These are phyloP conservation scores for Baudoinia panamericana DNA, from an alignment of 495 filamentous ascomycete genomes.

Conservation along the genomic window DNA sequence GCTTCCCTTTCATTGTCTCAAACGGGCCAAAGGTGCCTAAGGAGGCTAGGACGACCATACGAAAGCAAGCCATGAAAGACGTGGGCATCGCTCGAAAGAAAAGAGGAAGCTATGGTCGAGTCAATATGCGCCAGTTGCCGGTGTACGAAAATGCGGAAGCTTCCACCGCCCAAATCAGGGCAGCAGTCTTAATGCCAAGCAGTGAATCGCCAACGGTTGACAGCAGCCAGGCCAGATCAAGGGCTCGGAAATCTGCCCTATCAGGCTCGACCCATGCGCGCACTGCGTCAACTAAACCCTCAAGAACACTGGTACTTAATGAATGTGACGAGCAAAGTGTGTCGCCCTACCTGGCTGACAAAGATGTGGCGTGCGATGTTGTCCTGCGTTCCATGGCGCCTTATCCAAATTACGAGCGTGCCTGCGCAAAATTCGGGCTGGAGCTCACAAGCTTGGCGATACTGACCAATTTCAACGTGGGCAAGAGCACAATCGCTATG, in stretches of 20 bases:
- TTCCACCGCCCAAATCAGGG: constrained; percentile 4
- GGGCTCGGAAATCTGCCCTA: background rate
- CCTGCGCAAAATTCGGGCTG: constrained; percentile 10
- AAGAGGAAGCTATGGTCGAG: constrained; percentile 13
- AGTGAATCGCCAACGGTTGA: too few relatives aligned
- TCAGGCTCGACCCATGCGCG: too few relatives aligned
- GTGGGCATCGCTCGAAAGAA: constrained; percentile 17
- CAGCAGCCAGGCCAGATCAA: too few relatives aligned
- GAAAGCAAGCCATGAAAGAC: constrained; percentile 25
- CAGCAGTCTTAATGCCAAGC: constrained; percentile 3
- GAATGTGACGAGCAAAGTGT: background rate
- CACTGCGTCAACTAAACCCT: too few relatives aligned
- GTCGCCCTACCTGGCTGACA: too few relatives aligned
- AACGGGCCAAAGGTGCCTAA: constrained; percentile 13
- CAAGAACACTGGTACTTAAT: background rate
- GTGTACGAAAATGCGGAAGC: background rate
- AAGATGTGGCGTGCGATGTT: background rate
- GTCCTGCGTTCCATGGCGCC: background rate
- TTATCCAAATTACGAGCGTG: constrained; percentile 8
- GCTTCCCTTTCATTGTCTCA: constrained; percentile 11
- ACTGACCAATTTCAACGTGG: constrained; percentile 17
- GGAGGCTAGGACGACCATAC: constrained; percentile 17
- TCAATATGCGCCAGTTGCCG: constrained; percentile 14
- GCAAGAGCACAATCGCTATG: constrained; percentile 14
- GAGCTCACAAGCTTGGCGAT: constrained; percentile 13